Conservation (phyloP, 192 early-diverging fungal species). For the Obelidium mucronatum region DNA sequence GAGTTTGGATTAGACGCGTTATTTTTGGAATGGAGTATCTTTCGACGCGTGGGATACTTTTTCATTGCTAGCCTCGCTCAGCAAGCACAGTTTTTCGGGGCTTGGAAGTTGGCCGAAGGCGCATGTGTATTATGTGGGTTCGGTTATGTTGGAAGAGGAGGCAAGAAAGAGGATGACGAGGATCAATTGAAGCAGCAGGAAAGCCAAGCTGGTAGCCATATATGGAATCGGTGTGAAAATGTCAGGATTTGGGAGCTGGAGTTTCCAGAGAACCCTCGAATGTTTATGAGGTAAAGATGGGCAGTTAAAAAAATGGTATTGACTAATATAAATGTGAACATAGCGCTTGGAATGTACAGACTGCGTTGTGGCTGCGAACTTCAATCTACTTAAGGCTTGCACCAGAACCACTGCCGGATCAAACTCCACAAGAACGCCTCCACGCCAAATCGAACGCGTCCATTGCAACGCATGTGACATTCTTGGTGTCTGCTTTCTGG, state of each 20-base stretch:
- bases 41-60: conserved; percentile 44
- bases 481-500: conserved; percentile 86
- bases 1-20: conserved; percentile 3
- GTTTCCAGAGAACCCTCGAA: conserved; percentile 63
- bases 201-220: no score
- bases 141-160: conserved; percentile 76
- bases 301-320: not conserved
- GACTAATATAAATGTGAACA: conserved; percentile 17
- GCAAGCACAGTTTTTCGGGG: conserved; percentile 57
- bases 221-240: conserved; percentile 80
- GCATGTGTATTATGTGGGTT: conserved; percentile 84
- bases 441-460: conserved; percentile 52
- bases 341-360: conserved; percentile 88
- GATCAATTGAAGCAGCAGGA: no score
- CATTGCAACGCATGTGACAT: conserved; percentile 71
- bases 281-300: conserved; percentile 26
- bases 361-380: conserved; percentile 85
- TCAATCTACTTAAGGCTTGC: conserved; percentile 78
- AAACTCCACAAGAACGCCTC: conserved; percentile 13
- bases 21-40: conserved; percentile 8
- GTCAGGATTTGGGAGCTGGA: conserved; percentile 71
- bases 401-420: conserved; percentile 27
- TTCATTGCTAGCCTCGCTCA: conserved; percentile 64
- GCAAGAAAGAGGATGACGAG: conserved; percentile 49
- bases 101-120: conserved; percentile 90